phyloP scores from a whole-genome alignment of 345 rosid genomes.

The Eucalyptus marginata region DNA sequence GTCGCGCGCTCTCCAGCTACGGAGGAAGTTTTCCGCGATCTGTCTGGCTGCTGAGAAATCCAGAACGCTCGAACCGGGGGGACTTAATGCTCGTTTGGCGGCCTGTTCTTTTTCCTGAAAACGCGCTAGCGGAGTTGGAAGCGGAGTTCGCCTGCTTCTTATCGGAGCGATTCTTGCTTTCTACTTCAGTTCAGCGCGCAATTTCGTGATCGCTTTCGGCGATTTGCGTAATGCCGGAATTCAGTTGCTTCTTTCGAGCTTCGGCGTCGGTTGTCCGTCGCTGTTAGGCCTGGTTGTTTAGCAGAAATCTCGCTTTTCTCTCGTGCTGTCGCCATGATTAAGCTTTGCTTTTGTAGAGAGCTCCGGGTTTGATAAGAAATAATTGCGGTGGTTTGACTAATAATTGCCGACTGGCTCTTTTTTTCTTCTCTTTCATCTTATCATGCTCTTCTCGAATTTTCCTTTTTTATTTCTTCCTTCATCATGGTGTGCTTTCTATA shows the following conservation, averaged over 20 bases:
- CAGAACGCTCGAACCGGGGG: neutral
- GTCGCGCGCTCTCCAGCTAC: neutral
- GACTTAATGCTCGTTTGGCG: neutral
- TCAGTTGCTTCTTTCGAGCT: neutral
- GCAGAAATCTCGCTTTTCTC: neutral
- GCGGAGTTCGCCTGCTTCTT: neutral
- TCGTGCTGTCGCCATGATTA: slow-evolving; percentile 28
- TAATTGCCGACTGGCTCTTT: neutral
- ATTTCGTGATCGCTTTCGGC: neutral
- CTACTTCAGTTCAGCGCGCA: neutral
- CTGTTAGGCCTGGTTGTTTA: neutral
- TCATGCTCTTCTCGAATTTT: neutral
- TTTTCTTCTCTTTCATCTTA: neutral
- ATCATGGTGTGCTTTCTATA: neutral
- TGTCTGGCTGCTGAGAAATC: neutral
- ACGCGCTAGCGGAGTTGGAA: neutral
- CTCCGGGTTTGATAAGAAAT: slow-evolving; percentile 14
- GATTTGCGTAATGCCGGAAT: neutral
- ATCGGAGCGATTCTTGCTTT: neutral
- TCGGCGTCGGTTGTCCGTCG: neutral
- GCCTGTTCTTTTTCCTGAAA: neutral
- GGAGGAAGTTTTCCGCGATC: neutral
- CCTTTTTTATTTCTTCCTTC: neutral
- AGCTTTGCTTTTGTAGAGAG: slow-evolving; percentile 13
- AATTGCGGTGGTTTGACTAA: slow-evolving; percentile 13